Conservation (phyloP, 2,329 filamentous ascomycete species). For the Fusarium napiforme region DNA sequence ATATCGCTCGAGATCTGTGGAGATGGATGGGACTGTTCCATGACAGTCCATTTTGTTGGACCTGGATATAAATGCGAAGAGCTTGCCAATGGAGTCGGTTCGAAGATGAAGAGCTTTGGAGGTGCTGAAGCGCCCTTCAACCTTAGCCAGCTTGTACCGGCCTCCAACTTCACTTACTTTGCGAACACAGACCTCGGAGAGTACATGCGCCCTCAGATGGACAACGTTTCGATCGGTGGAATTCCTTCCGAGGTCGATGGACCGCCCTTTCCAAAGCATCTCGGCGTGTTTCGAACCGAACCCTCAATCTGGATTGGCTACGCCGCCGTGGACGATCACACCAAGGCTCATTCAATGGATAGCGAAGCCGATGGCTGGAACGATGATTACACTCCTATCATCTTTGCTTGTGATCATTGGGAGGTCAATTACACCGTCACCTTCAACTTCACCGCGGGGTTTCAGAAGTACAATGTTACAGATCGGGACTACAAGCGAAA, state of each 20-base stretch:
- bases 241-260: neutral
- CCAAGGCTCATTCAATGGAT: neutral
- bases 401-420: slow-evolving; percentile 40
- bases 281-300: slow-evolving; percentile 30
- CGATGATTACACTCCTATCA: slow-evolving; percentile 16
- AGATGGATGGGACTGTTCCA: slow-evolving; percentile 36
- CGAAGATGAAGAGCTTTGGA: slow-evolving; percentile 13
- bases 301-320: slow-evolving; percentile 39
- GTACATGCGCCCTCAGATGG: slow-evolving; percentile 29
- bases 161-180: slow-evolving; percentile 27
- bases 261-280: slow-evolving; percentile 19
- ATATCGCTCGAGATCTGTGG: slow-evolving; percentile 26
- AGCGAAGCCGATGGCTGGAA: slow-evolving; percentile 8
- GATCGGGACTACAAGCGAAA: slow-evolving; percentile 29
- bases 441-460: slow-evolving; percentile 24
- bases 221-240: neutral
- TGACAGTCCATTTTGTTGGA: slow-evolving; percentile 31
- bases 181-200: slow-evolving; percentile 25
- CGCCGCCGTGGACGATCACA: slow-evolving; percentile 10
- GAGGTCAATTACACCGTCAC: slow-evolving; percentile 36
- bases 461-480: slow-evolving; percentile 22
- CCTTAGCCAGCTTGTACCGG: slow-evolving; percentile 17
- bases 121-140: slow-evolving; percentile 24
- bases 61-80: slow-evolving; percentile 40
- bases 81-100: slow-evolving; percentile 6